Evolutionary conservation across 768 basidiomycete genomes (phyloP).

Genomic region (Polyporus arcularius): DNA sequence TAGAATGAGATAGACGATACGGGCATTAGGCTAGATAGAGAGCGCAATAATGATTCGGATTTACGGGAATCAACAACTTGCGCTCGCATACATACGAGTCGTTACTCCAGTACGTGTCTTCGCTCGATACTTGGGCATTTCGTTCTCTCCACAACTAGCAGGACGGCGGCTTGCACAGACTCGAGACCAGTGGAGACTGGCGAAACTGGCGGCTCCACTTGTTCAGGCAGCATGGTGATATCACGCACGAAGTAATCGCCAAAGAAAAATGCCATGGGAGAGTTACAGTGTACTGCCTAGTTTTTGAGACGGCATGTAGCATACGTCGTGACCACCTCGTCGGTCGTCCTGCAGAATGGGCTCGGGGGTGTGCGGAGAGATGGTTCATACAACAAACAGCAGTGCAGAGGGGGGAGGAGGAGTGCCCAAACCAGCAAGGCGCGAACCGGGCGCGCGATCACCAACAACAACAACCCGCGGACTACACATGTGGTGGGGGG

Average conservation of each 20-base stretch:
- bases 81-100: too few relatives aligned
- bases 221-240: too few relatives aligned
- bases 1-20: conserved; percentile 4
- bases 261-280: conserved; percentile 16
- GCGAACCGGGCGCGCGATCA: conserved; percentile 9
- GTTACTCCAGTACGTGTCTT: too few relatives aligned
- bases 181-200: too few relatives aligned
- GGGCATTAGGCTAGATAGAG: conserved; percentile 16
- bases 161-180: too few relatives aligned
- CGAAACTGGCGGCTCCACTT: too few relatives aligned
- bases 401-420: not conserved
- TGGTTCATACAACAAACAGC: conserved; percentile 17
- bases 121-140: too few relatives aligned
- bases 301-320: conserved; percentile 23
- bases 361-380: conserved; percentile 2
- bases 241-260: not conserved
- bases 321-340: conserved; percentile 21
- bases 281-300: conserved; percentile 22
- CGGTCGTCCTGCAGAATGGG: conserved; percentile 10
- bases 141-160: too few relatives aligned
- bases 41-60: conserved; percentile 14
- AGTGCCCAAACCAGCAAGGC: conserved; percentile 8
- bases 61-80: not conserved
- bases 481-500: not conserved
- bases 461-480: not conserved